Conservation (phyloP, 2,329 filamentous ascomycete species). For the Penicillium griseofulvum region DNA sequence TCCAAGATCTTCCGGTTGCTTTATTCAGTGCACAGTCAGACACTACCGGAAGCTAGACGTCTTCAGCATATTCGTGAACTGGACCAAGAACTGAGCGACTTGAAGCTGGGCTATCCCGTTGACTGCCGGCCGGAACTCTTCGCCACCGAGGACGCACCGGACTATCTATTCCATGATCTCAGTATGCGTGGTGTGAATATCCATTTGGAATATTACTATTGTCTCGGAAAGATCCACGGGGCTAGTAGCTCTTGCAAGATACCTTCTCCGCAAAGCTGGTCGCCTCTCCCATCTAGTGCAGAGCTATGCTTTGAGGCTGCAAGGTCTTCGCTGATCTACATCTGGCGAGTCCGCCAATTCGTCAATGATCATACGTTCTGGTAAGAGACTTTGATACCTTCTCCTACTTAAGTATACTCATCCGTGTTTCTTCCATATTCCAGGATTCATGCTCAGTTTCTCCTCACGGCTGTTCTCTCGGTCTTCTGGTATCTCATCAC, state of each 20-base stretch:
- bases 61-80: conserved; percentile 26
- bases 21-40: conserved; percentile 16
- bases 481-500: conserved; percentile 24
- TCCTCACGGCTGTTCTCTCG: conserved; percentile 21
- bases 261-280: conserved; percentile 1
- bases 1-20: conserved; percentile 22
- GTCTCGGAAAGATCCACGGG: conserved; percentile 25
- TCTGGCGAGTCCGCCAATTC: conserved; percentile 17
- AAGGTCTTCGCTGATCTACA: conserved; percentile 23
- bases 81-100: conserved; percentile 21
- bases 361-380: conserved; percentile 25
- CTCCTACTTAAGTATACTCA: background rate
- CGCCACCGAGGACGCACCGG: conserved; percentile 14
- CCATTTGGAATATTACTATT: conserved; percentile 28
- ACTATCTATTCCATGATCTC: conserved; percentile 25
- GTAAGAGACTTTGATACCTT: conserved; percentile 5
- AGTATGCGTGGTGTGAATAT: conserved; percentile 25
- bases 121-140: conserved; percentile 21
- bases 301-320: conserved; percentile 24
- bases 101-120: conserved; percentile 19
- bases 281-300: conserved; percentile 21
- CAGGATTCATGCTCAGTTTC: conserved; percentile 26
- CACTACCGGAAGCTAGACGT: conserved; percentile 17
- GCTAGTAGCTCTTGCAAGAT: conserved; percentile 10
- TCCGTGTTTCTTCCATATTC: background rate